Evolutionary conservation across 1,139 yeast species (phyloP).

Genomic region (Saccharomyces hybrid): DNA sequence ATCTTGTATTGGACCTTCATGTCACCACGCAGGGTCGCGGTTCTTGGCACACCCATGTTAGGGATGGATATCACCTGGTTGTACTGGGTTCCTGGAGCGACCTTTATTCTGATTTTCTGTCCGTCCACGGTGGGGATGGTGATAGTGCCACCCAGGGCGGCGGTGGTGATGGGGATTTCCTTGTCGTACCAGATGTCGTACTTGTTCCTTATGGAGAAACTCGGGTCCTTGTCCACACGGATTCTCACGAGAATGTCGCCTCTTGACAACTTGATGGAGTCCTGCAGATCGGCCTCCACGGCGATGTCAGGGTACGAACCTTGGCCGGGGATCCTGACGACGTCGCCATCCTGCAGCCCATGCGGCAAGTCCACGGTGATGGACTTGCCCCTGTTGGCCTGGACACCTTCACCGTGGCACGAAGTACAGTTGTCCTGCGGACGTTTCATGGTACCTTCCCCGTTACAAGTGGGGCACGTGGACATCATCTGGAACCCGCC

Average conservation of each 20-base stretch:
- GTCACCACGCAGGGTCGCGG: slow-evolving; percentile 51
- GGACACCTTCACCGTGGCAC: slow-evolving; percentile 89
- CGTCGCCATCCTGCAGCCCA: slow-evolving; percentile 80
- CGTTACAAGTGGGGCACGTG: slow-evolving; percentile 81
- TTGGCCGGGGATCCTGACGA: slow-evolving; percentile 75
- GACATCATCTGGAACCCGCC: slow-evolving; percentile 98
- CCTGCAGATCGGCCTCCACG: slow-evolving; percentile 41
- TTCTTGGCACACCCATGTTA: slow-evolving; percentile 73
- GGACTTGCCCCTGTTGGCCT: slow-evolving; percentile 49
- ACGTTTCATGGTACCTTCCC: slow-evolving; percentile 75
- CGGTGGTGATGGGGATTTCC: slow-evolving; percentile 85
- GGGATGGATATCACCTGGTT: slow-evolving; percentile 73
- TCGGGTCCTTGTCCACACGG: slow-evolving; percentile 64
- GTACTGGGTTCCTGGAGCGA: slow-evolving; percentile 80
- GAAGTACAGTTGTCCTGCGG: slow-evolving; percentile 61
- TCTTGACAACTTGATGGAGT: slow-evolving; percentile 47
- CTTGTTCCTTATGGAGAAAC: slow-evolving; percentile 49
- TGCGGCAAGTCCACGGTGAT: slow-evolving; percentile 80
- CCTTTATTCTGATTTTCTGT: slow-evolving; percentile 61
- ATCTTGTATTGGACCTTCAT: slow-evolving; percentile 70
- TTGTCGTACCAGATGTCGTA: slow-evolving; percentile 54
- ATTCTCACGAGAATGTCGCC: slow-evolving; percentile 86
- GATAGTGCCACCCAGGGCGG: slow-evolving; percentile 88
- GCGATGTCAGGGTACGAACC: slow-evolving; percentile 84
- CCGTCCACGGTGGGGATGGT: slow-evolving; percentile 84